A percentile compares a stretch with the other conserved stretches of the same genome.
phyloP scores from a whole-genome alignment of 1,284 basidiomycete genomes.

The Boletellus sp. region DNA sequence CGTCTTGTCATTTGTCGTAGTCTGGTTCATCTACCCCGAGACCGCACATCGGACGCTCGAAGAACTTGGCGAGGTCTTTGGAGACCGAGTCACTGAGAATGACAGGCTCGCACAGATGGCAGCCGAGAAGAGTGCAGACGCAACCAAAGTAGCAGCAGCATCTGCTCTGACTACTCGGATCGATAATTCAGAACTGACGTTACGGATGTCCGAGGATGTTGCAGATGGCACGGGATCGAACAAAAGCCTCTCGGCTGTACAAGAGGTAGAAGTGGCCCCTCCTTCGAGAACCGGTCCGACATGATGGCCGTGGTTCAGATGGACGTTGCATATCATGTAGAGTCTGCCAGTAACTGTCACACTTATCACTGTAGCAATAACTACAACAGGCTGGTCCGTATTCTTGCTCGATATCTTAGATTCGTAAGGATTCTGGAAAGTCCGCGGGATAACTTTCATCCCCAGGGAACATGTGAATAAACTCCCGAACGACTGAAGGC shows the following conservation, averaged over 20 bases:
- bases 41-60: slow-evolving; percentile 45
- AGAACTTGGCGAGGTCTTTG: slow-evolving; percentile 48
- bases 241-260: slow-evolving; percentile 16
- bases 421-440: slow-evolving; percentile 45
- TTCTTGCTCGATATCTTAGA: slow-evolving; percentile 11
- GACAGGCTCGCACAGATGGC: slow-evolving; percentile 17
- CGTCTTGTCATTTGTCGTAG: slow-evolving; percentile 41
- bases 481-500: slow-evolving; percentile 31
- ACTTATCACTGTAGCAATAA: background rate
- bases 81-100: slow-evolving; percentile 36
- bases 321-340: background rate
- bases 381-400: background rate
- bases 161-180: slow-evolving; percentile 12
- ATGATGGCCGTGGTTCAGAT: slow-evolving; percentile 3
- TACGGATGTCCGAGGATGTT: slow-evolving; percentile 20
- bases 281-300: slow-evolving; percentile 3
- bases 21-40: slow-evolving; percentile 46
- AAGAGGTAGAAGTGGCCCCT: slow-evolving; percentile 17
- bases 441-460: slow-evolving; percentile 43
- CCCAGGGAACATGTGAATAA: slow-evolving; percentile 42
- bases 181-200: slow-evolving; percentile 27
- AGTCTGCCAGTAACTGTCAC: background rate
- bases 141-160: slow-evolving; percentile 9
- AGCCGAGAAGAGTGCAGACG: slow-evolving; percentile 15
- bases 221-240: slow-evolving; percentile 8